Evolutionary conservation across 169 alveolate genomes (phyloP), one percentile per base, ranked within the genome.

Genomic region (Eimeria acervulina): DNA sequence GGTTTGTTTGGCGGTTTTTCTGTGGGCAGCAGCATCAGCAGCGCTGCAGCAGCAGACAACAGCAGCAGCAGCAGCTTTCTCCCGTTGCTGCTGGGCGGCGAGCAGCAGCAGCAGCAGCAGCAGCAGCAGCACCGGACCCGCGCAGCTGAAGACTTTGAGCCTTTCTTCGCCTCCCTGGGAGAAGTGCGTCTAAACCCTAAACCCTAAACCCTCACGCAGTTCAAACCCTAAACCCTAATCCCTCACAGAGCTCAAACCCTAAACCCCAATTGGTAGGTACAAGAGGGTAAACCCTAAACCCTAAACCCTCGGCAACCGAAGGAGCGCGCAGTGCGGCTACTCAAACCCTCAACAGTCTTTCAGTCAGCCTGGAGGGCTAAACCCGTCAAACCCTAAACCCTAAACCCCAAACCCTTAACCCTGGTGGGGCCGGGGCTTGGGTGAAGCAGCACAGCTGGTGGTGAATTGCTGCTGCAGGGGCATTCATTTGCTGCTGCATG

Each of bases 91-190:
- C 47, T 42, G 40, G 47, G 85, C 47, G 85, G n/a, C 47, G 47
- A 74, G 85, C 85, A 74, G 85, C 85, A 74, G 47, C 85, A 74
- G 85, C 85, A 74, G 44, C 85, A 74, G 85, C 85, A 47, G 12
- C 19, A 47, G 55, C 19, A 47, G 55, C 55, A 47, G 55, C 55
- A 47, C 19, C 55, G 85, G 19, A 31, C 6, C 85, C 40, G 44
- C 15, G 47, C 47, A 28, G 85, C 40, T 4, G 85, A 74, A 31
- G n/a, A 74, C 51, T 47, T 47, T 12, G 55, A 47, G 55, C 55
- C 55, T 7, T 47, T 47, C 55, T 47, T 47, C 12, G 55, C 55
- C 12, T 47, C 55, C 12, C 12, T 47, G 12, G 55, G 55, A 12
- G 55, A 47, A 12, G 55, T 47, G 12, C 55, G 5, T 40, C 81